phyloP scores from a whole-genome alignment of 148 eudicot species.

The Silene uniflora region DNA sequence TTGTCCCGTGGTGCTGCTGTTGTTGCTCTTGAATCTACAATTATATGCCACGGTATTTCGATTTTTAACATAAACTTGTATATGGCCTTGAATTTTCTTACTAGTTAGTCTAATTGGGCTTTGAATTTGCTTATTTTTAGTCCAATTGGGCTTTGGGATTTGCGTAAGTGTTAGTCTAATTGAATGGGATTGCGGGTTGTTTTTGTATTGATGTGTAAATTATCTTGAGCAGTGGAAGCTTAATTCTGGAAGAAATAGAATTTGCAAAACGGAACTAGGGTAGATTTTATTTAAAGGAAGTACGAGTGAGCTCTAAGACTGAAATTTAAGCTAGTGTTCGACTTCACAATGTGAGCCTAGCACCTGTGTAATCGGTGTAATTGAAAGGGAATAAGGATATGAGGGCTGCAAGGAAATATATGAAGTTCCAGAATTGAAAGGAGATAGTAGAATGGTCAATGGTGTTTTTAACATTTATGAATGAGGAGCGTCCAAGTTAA shows the following conservation, averaged over 20 bases:
- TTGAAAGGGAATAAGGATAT: too few species aligned
- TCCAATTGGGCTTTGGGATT: not conserved
- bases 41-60: slow-evolving; percentile 78
- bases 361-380: too few species aligned
- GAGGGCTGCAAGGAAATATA: too few species aligned
- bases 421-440: too few species aligned
- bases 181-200: not conserved
- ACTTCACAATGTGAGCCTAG: too few species aligned
- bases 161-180: not conserved
- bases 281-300: not conserved
- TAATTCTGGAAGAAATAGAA: not conserved
- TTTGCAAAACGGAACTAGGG: not conserved
- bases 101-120: not conserved
- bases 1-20: slow-evolving; percentile 63
- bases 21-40: slow-evolving; percentile 93
- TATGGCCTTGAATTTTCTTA: not conserved
- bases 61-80: not conserved
- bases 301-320: not conserved
- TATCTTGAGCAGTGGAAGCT: not conserved
- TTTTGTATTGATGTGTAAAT: not conserved
- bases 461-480: too few species aligned
- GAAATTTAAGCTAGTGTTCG: not conserved
- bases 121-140: not conserved
- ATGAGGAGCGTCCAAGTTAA: too few species aligned
- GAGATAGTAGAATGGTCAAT: too few species aligned